Conservation (phyloP, 352 stramenopile species). For the Globisporangium camurandrum region DNA sequence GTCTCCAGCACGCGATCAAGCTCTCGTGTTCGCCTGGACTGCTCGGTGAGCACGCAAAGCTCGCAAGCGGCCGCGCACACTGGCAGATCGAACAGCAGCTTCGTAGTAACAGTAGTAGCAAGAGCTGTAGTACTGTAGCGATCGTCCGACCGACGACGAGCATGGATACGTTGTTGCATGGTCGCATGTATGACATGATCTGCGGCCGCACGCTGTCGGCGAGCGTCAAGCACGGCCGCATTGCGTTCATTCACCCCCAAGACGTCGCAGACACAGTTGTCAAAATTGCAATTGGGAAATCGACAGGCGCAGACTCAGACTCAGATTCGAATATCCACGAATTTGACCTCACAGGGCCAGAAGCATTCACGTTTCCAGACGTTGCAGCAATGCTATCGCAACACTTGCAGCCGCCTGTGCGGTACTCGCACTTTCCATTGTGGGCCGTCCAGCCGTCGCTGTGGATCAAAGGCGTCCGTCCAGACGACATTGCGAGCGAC, state of each 20-base stretch:
- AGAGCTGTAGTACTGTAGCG: too few species aligned
- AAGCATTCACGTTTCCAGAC: slow-evolving; percentile 47
- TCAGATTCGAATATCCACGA: too few species aligned
- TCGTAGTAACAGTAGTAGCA: too few species aligned
- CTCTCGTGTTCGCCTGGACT: slow-evolving; percentile 46
- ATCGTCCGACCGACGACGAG: slow-evolving; percentile 36
- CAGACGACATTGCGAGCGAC: slow-evolving; percentile 50
- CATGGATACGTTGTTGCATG: slow-evolving; percentile 57
- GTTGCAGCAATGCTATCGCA: slow-evolving; percentile 34
- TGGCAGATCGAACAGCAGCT: slow-evolving; percentile 35
- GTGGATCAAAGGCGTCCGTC: slow-evolving; percentile 60
- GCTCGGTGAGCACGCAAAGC: slow-evolving; percentile 21
- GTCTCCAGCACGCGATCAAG: slow-evolving; percentile 29
- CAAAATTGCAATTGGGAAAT: slow-evolving; percentile 4
- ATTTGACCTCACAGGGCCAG: slow-evolving; percentile 42
- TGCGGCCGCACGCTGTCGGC: slow-evolving; percentile 57
- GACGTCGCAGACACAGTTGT: slow-evolving; percentile 49
- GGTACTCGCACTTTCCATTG: slow-evolving; percentile 57
- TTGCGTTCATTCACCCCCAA: slow-evolving; percentile 52
- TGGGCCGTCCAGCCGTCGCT: slow-evolving; percentile 68
- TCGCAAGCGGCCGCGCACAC: slow-evolving; percentile 31
- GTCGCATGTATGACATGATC: slow-evolving; percentile 46
- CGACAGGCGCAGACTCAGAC: too few species aligned
- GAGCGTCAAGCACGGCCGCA: slow-evolving; percentile 41
- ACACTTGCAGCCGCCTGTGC: slow-evolving; percentile 32